Conservation (phyloP, 257 asterid genomes). For the Sherardia arvensis region DNA sequence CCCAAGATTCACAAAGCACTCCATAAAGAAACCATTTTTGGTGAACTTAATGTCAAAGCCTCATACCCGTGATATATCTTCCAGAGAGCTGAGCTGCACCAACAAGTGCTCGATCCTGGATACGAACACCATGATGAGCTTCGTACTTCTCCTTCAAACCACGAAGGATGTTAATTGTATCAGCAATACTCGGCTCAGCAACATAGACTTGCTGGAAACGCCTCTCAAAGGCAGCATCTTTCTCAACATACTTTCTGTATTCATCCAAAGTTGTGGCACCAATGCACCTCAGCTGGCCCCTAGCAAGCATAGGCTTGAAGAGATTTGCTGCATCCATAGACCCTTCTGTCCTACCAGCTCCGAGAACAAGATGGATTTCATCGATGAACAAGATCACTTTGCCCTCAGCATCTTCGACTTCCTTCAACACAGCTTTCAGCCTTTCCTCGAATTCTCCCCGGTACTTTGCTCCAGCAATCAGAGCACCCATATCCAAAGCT, state of each 20-base stretch:
- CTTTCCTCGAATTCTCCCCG: slow-evolving; percentile 35
- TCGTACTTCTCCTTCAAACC: slow-evolving; percentile 31
- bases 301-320: slow-evolving; percentile 30
- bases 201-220: slow-evolving; percentile 35
- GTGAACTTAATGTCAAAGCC: no score
- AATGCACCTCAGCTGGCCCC: slow-evolving; percentile 30
- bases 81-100: slow-evolving; percentile 30
- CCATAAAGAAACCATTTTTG: no score
- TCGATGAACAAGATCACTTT: slow-evolving; percentile 31
- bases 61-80: slow-evolving; percentile 25
- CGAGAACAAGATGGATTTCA: slow-evolving; percentile 28
- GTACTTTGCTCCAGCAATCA: slow-evolving; percentile 28
- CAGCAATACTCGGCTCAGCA: slow-evolving; percentile 30
- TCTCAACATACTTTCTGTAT: slow-evolving; percentile 27
- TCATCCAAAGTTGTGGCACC: slow-evolving; percentile 33
- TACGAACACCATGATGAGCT: slow-evolving; percentile 28
- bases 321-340: slow-evolving; percentile 36
- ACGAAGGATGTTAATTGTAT: slow-evolving; percentile 25
- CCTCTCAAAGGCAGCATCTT: slow-evolving; percentile 35
- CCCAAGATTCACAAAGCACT: no score
- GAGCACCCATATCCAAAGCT: slow-evolving; percentile 30
- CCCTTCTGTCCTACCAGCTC: slow-evolving; percentile 29
- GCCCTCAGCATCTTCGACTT: slow-evolving; percentile 27
- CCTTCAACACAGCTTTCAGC: slow-evolving; percentile 23
- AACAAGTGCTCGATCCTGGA: slow-evolving; percentile 29